Evolutionary conservation across 1,284 basidiomycete genomes (phyloP), one percentile per base, ranked within the genome.

Genomic region (Cutaneotrichosporon arboriforme): DNA sequence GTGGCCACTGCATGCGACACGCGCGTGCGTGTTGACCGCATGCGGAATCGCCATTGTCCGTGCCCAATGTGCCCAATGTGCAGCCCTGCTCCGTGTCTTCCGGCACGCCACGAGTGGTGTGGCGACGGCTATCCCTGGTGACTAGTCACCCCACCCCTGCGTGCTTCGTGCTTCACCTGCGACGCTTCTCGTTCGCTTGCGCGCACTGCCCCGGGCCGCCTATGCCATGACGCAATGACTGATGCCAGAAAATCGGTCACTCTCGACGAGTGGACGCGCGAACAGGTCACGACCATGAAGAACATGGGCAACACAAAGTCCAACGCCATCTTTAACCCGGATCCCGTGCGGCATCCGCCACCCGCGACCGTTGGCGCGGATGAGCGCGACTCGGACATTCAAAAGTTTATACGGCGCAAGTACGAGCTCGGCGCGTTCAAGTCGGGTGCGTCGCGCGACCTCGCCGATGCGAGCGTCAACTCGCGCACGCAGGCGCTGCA

Each of bases 251-350:
- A 75, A 58, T 71, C 68, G 13, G 67, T 73, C 23, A 75, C 73
- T 3, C 62, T 73, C n/a, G 73, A 75, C 57, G 67, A 67, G 20
- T 76, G 74, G 74, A 65, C 72, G 5, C 64, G 73, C 31, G 73
- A 75, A 20, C 23, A 74, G 52, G 68, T 76, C 31, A 47, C 53
- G 36, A 34, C 52, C 12, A 71, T 74, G 65, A 59, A 63, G 20
- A 38, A 52, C 5, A 66, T 69, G 4, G 74, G 74, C 15, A 76
- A 76, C 58, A 63, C 43, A 21, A 58, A 58, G 40, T 66, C 66
- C 22, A 76, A 76, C 59, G 56, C 57, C 1, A 59, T 70, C 13
- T 74, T 59, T 58, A 74, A 75, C 56, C 74, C 74, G 4, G 68
- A 74, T 60, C 71, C 74, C 48, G 20, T 35, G 9, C 52, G 60